Base-by-base conservation (phyloP, 2,329 filamentous ascomycete species). In the Rugonectria rugulosa region DNA sequence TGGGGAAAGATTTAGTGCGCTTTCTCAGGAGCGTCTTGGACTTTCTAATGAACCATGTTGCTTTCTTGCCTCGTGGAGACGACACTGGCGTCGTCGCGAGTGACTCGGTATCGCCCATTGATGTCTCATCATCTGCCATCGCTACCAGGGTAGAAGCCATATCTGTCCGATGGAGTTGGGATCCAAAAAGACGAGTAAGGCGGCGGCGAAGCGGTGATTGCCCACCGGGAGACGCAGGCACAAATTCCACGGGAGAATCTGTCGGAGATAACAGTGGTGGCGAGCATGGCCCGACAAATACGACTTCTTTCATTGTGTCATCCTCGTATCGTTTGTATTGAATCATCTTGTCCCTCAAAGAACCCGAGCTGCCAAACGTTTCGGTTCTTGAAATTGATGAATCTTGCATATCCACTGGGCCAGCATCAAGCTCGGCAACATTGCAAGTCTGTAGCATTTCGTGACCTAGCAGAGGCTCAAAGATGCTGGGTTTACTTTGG, bases 221-320 rank as follows among this genome's bases (percentile, higher is more conserved):
- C 32, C 27, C 29, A 8, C 12, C 23, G n/a, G 32, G 15, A 11
- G 41, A 19, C 3, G 37, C 14, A 6, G 31, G 31, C 10, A 21
- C 24, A 19, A 32, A 17, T 17, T 19, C 27, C 4, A 32, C 31
- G 21, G 17, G 10, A 37, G 21, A 21, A 38, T 45, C 42, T 9
- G n/a, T 32, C 15, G 42, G 12, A 4, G 19, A 23, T n/a, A n/a
- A n/a, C n/a, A n/a, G n/a, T n/a, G 29, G 42, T 9, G 42, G 19
- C 14, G 23, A 11, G 20, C 21, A 11, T n/a, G 43, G 29, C 4
- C n/a, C 21, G 20, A 26, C 31, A 7, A 47, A 38, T 14, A 24
- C 8, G n/a, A 47, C 44, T 17, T 47, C 44, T 15, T 47, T 47
- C 44, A 47, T 47, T 15, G 44, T 47, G 32, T 47, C 44, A 20